Evolutionary conservation across 768 basidiomycete species (phyloP), one percentile per base, ranked within the genome.

Genomic region (Phaeotremella skinneri): DNA sequence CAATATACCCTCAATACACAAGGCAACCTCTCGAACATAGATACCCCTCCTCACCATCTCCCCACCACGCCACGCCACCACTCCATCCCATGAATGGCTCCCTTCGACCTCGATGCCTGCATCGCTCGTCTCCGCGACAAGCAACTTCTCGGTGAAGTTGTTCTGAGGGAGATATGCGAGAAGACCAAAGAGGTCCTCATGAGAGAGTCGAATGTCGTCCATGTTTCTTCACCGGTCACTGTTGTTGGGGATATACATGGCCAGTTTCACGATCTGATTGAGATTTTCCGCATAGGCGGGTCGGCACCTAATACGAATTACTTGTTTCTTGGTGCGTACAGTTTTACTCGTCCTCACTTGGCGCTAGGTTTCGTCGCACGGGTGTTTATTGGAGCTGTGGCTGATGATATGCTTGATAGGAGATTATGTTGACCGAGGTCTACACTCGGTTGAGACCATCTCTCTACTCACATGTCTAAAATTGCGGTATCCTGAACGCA

Each of bases 191-290:
- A 99, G 76, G 91, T 99, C 0, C 86, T 99, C 57, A 98, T 98
- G 96, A 82, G 91, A 62, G 96, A 99, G 80, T 91, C 89, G 59
- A 99, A 99, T 72, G 96, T 99, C 58, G 92, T 98, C 5, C 96
- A 98, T 72, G 88, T 99, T 66, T 88, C 85, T 63, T 89, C 94
- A 3, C 96, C 96, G 20, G 91, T 98, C 32, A 99, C 96, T 1
- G 96, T 99, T 27, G 96, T 98, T 37, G 96, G 96, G 52, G 96
- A 99, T 76, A 98, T 99, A 49, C 96, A 99, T 76, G 96, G 94
- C 59, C 94, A 99, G 83, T 99, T 99, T 79, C 94, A 98, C 81
- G 94, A 99, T 81, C 83, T 99, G 69, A 89, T 98, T 77, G 94
- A 99, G 79, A 97, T 97, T 75, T 99, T 99, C 73, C 85, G 93